Evolutionary conservation across 176 grass and related monocot genomes (phyloP).

Genomic region (Panicum miliaceum): DNA sequence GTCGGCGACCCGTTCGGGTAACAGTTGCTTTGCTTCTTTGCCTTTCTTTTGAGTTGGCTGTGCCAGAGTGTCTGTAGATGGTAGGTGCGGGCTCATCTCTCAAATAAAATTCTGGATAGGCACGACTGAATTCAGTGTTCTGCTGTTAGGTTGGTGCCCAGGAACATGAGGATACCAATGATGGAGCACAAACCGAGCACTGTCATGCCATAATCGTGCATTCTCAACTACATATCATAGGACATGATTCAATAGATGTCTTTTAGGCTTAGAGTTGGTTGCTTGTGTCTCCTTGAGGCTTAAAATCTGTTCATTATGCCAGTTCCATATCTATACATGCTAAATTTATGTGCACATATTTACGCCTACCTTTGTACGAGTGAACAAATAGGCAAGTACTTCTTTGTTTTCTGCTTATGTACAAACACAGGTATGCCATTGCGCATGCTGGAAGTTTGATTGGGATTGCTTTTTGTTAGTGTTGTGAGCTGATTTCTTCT

Average conservation of each 20-base stretch:
- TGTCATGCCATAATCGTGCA: not conserved
- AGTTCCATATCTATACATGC: not conserved
- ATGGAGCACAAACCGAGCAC: not conserved
- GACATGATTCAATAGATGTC: not conserved
- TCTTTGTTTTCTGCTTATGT: not conserved
- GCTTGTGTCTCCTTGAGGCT: not conserved
- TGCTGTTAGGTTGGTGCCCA: not conserved
- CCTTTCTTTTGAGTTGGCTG: not conserved
- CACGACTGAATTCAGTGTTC: not conserved
- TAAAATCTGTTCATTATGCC: not conserved
- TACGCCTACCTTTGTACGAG: not conserved
- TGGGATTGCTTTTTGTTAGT: not conserved
- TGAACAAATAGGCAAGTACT: not conserved
- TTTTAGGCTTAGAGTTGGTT: not conserved
- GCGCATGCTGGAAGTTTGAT: not conserved
- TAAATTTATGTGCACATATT: not conserved
- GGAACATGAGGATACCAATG: not conserved
- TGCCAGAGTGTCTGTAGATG: not conserved
- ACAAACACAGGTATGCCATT: not conserved
- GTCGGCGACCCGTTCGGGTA: constrained; percentile 98
- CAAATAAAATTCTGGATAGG: not conserved
- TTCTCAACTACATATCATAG: not conserved
- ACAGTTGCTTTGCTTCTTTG: not conserved
- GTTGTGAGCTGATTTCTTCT: not conserved
- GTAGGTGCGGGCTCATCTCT: not conserved